Percentiles rank a stretch among this genome's conserved stretches.
These are phyloP conservation scores for Inonotus obliquus DNA, from an alignment of 1,284 basidiomycete species.

Conservation along the genomic window DNA sequence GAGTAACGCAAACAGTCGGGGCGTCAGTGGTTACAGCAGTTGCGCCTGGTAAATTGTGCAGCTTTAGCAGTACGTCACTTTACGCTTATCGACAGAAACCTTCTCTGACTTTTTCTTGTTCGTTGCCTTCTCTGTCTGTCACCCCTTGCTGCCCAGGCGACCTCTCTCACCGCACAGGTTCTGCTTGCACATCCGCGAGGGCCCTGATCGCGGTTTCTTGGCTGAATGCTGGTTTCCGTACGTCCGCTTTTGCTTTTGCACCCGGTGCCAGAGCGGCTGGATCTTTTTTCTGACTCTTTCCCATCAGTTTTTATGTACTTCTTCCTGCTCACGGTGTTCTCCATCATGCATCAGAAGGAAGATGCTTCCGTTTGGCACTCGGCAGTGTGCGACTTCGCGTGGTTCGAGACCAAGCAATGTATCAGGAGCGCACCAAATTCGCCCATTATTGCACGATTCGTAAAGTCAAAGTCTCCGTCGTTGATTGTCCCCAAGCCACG, in stretches of 20 bases:
- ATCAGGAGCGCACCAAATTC: slow-evolving; percentile 29
- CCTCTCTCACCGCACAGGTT: not conserved
- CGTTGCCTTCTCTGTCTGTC: slow-evolving; percentile 7
- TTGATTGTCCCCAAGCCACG: slow-evolving; percentile 43
- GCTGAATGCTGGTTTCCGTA: slow-evolving; percentile 51
- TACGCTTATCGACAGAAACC: slow-evolving; percentile 1
- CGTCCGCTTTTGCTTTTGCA: slow-evolving; percentile 26
- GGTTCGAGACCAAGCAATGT: slow-evolving; percentile 27
- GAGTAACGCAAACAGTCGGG: slow-evolving; percentile 33
- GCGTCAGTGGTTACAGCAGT: slow-evolving; percentile 41
- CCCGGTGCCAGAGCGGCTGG: not conserved
- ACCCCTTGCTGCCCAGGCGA: slow-evolving; percentile 3
- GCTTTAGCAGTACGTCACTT: slow-evolving; percentile 19
- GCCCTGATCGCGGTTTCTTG: slow-evolving; percentile 62
- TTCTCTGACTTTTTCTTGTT: slow-evolving; percentile 15
- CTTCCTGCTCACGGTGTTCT: slow-evolving; percentile 31
- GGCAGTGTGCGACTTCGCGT: slow-evolving; percentile 44
- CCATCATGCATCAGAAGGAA: slow-evolving; percentile 32
- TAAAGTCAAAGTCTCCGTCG: slow-evolving; percentile 27
- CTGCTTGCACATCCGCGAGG: slow-evolving; percentile 49
- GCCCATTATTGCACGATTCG: slow-evolving; percentile 29
- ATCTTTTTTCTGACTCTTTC: not conserved
- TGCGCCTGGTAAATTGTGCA: slow-evolving; percentile 33
- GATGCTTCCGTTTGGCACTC: slow-evolving; percentile 51
- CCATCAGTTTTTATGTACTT: slow-evolving; percentile 31